These are phyloP conservation scores for Agaricus subrufescens DNA, from an alignment of 768 basidiomycete species.

Conservation along the genomic window DNA sequence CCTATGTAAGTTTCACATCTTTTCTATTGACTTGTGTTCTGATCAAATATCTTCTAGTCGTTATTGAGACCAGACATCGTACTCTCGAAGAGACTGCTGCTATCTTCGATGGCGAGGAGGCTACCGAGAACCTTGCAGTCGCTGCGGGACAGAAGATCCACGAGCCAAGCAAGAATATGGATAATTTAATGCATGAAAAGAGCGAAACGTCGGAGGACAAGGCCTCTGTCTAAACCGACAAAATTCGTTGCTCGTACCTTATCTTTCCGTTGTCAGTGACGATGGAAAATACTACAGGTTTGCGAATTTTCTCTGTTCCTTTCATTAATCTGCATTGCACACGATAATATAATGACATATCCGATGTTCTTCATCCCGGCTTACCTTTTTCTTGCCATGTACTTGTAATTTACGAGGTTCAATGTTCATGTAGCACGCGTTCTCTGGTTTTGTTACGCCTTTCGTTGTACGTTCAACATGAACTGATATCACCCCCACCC, in stretches of 20 bases:
- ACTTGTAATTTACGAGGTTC: conserved; percentile 9
- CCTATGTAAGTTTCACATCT: conserved; percentile 32
- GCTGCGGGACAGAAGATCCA: conserved; percentile 21
- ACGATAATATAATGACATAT: background rate
- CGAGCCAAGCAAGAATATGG: conserved; percentile 26
- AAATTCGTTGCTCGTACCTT: conserved; percentile 4
- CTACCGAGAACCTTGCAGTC: conserved; percentile 30
- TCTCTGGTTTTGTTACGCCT: background rate
- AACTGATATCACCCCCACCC: background rate
- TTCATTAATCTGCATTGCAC: background rate
- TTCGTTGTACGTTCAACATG: background rate
- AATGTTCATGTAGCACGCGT: conserved; percentile 4
- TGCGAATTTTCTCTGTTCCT: background rate
- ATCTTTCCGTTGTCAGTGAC: background rate
- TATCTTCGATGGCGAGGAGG: conserved; percentile 70
- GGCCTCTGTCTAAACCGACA: conserved; percentile 17
- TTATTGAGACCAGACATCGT: conserved; percentile 69
- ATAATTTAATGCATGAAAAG: conserved; percentile 27
- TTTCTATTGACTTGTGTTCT: conserved; percentile 3
- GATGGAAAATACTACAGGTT: background rate
- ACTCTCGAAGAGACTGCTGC: conserved; percentile 81
- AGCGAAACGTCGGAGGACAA: conserved; percentile 11
- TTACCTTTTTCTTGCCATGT: background rate
- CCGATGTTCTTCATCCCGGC: background rate
- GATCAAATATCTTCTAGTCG: conserved; percentile 22